Conservation (phyloP, 2,329 filamentous ascomycete genomes). For the Cytospora mali region DNA sequence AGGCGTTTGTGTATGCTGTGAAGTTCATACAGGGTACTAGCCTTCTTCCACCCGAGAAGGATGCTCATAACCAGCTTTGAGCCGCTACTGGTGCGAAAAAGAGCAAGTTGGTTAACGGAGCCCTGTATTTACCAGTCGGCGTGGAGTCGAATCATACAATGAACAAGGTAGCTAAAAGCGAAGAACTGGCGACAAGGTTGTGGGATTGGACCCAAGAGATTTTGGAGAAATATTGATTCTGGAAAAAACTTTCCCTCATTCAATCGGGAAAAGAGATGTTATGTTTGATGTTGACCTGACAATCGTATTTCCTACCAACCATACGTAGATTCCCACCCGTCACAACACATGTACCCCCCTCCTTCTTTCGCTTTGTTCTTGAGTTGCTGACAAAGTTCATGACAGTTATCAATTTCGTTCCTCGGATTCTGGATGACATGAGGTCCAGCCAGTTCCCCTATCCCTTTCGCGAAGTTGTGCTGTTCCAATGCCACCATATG, state of each 20-base stretch:
- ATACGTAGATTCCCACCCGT: no score
- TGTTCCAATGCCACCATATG: no score
- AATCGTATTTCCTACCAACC: no score
- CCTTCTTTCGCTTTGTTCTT: no score
- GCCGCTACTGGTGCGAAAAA: constrained; percentile 37
- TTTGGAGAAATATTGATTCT: constrained; percentile 30
- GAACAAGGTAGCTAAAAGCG: constrained; percentile 33
- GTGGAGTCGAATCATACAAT: constrained; percentile 31
- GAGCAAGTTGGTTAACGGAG: constrained; percentile 38
- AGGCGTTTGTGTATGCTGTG: constrained; percentile 28
- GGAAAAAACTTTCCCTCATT: neutral
- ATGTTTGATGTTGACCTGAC: no score
- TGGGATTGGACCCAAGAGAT: constrained; percentile 42
- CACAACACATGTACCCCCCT: no score
- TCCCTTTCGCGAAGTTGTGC: no score
- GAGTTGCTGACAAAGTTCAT: no score
- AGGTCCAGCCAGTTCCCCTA: no score
- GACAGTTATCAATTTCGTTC: no score
- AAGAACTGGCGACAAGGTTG: constrained; percentile 37
- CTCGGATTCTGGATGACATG: no score
- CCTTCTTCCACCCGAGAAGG: constrained; percentile 37
- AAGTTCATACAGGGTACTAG: constrained; percentile 26
- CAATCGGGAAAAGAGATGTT: no score
- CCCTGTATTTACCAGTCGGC: constrained; percentile 44
- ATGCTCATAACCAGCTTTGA: constrained; percentile 46